Conservation (phyloP, 129 eudicot genomes). For the Artemisia argyi region DNA sequence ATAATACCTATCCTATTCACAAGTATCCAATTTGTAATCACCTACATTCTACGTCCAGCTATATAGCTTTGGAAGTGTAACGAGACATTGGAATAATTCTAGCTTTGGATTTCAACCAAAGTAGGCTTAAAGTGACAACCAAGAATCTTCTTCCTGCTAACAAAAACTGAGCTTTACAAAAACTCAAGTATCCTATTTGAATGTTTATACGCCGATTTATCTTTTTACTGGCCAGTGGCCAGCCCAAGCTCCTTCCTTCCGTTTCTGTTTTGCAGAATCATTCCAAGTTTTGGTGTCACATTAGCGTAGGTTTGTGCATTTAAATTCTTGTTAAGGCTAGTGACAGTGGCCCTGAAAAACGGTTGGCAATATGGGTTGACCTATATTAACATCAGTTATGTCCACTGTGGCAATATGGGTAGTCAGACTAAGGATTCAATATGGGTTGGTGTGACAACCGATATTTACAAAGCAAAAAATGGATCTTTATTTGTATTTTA, state of each 20-base stretch:
- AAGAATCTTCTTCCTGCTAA: constrained; percentile 30
- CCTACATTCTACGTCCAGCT: no score
- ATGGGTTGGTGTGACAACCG: no score
- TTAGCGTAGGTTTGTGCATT: constrained; percentile 19
- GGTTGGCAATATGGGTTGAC: no score
- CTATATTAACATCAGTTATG: no score
- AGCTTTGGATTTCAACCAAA: constrained; percentile 22
- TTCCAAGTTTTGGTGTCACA: constrained; percentile 21
- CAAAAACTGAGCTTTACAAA: constrained; percentile 19
- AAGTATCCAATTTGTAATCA: no score
- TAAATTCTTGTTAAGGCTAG: constrained; percentile 7
- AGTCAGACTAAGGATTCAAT: no score
- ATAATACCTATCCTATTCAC: no score
- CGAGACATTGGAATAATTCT: background rate
- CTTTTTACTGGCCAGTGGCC: constrained; percentile 24
- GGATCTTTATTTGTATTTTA: no score
- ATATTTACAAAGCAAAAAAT: no score
- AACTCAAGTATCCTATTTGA: constrained; percentile 14
- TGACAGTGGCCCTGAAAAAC: no score
- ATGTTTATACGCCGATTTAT: constrained; percentile 18
- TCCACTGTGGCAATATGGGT: no score
- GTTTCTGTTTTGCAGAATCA: background rate
- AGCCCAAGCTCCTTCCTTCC: constrained; percentile 7
- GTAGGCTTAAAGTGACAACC: constrained; percentile 28
- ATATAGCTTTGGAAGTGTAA: no score